Base-by-base conservation (phyloP, 331 rosid genomes). In the Quercus tomentella region DNA sequence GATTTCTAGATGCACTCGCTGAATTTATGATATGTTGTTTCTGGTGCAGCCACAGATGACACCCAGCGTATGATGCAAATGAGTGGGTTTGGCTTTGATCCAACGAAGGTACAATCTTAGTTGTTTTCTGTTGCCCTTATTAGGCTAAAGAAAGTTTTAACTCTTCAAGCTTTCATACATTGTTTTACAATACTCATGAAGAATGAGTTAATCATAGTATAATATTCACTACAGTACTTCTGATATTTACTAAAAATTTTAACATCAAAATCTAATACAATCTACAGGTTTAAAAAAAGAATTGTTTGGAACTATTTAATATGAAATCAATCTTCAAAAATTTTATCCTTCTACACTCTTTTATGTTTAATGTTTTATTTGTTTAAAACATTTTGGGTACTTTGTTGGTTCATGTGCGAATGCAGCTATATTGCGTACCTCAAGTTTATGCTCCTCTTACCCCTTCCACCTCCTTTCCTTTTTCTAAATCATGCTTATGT, bases 11-110 rank as follows among this genome's bases (percentile, higher is more conserved):
- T 51, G 65, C 74, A 57, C 57, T 70, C 54, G 22, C 56, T 66
- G 58, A 70, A 56, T 15, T 77, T 71, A 16, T 73, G 37, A 79
- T 22, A 17, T 67, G 16, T 22, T 82, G 37, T 76, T 83, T 77
- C 69, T 76, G 16, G n/a, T 93, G 79, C 90, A 96, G 99, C 99
- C 79, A 92, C 93, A 68, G 99, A 93, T 84, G 99, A 96, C 78
- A 91, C 99, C 33, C 99, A 96, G 85, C 85, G 91, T 17, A 96
- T 96, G 99, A 96, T 96, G 99, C 99, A 96, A 88, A 96, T 96
- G 99, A 87, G 98, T 87, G 99, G 99, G 67, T 96, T 96, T 21
- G 99, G 99, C 61, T 28, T 91, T 62, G 99, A 96, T 84, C 97
- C 99, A 77, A 75, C 99, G 3, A 96, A 93, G 99, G 99, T 96